Percentiles rank a stretch among this genome's conserved stretches.
Conservation (phyloP, 495 filamentous ascomycete genomes). For the Hyaloscypha hepaticicola region DNA sequence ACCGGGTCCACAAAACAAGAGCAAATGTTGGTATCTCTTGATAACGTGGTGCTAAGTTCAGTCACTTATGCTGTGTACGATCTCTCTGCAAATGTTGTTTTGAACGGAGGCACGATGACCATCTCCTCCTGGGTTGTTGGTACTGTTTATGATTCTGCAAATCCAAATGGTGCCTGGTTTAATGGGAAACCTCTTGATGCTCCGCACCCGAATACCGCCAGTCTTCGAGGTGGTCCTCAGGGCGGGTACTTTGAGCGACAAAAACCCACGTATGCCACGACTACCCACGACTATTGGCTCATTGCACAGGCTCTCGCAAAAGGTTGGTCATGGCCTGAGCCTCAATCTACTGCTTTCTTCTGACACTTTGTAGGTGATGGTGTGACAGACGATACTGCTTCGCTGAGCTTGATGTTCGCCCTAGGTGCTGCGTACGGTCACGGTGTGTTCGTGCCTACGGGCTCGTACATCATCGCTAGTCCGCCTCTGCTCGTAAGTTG, state of each 20-base stretch:
- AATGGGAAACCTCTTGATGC: not conserved
- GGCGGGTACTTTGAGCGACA: not conserved
- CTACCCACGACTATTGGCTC: not conserved
- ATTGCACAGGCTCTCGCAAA: not conserved
- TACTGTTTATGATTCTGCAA: not conserved
- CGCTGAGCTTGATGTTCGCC: slow-evolving; percentile 38
- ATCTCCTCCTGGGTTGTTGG: not conserved
- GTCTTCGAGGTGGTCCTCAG: not conserved
- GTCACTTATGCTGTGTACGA: not conserved
- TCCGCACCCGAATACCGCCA: not conserved
- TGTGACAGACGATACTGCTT: not conserved
- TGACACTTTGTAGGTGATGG: not conserved
- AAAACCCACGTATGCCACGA: not conserved
- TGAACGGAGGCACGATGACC: not conserved
- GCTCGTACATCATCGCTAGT: not conserved
- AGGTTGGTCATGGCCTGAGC: not conserved
- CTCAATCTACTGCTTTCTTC: not conserved
- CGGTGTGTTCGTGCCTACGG: not conserved
- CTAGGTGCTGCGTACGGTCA: not conserved
- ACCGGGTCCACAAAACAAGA: slow-evolving; percentile 1
- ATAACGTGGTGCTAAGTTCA: not conserved
- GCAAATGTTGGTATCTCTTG: not conserved
- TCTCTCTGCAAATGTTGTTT: not conserved
- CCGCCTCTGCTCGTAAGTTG: not conserved
- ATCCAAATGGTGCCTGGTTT: not conserved